Evolutionary conservation across 2,329 filamentous ascomycete genomes (phyloP).

Genomic region (Nemania serpens): DNA sequence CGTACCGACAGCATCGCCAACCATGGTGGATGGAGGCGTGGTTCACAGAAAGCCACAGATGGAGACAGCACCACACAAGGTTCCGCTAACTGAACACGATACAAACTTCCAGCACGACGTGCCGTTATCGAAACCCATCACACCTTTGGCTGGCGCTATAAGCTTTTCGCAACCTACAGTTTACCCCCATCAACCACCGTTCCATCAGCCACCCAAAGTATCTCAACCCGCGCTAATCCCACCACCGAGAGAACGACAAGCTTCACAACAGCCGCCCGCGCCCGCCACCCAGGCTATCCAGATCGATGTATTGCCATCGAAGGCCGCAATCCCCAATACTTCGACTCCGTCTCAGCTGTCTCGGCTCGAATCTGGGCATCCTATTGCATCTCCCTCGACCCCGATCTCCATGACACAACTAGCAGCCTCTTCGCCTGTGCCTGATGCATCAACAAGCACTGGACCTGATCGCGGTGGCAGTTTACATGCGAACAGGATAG

Average conservation of each 20-base stretch:
- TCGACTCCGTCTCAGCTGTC: constrained; percentile 44
- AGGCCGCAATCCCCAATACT: constrained; percentile 28
- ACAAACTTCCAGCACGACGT: not conserved
- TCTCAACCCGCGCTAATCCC: not conserved
- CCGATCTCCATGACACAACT: constrained; percentile 73
- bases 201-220: constrained; percentile 10
- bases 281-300: constrained; percentile 20
- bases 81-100: constrained; percentile 11
- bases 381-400: constrained; percentile 55
- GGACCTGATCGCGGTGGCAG: constrained; percentile 72
- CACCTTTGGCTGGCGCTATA: not conserved
- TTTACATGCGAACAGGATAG: constrained; percentile 56
- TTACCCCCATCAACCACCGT: constrained; percentile 2
- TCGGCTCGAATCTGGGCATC: constrained; percentile 43
- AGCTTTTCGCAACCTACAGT: not conserved
- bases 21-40: not conserved
- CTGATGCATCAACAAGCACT: constrained; percentile 72
- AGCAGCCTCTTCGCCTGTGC: constrained; percentile 71
- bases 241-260: constrained; percentile 2
- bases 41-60: not conserved
- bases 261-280: constrained; percentile 2
- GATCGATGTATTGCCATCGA: constrained; percentile 19
- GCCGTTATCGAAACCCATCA: not conserved
- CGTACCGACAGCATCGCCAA: not conserved
- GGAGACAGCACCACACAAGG: constrained; percentile 4